Conservation (phyloP, 208 protist species). For the Naegleria gruberi region DNA sequence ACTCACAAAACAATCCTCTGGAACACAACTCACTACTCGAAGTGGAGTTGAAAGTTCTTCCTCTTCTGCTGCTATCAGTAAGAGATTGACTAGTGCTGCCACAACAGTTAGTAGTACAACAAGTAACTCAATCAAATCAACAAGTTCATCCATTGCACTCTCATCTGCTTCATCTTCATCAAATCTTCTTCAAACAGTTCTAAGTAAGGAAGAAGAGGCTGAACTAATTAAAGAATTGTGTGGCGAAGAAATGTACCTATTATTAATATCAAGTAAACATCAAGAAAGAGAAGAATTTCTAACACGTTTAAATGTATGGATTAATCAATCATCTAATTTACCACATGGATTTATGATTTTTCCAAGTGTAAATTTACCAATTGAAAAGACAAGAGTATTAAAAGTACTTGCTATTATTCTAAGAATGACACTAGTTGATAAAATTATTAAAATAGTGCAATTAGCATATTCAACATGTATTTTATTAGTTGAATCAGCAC, state of each 20-base stretch:
- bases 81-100: no score
- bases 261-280: background rate
- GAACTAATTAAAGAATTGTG: background rate
- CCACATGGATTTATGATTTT: slow-evolving; percentile 17
- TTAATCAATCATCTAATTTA: background rate
- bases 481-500: background rate
- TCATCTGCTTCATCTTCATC: background rate
- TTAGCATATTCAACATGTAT: background rate
- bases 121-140: no score
- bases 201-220: no score
- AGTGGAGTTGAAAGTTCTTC: no score
- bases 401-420: background rate
- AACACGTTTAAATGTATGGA: background rate
- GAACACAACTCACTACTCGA: no score
- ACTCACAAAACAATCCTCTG: no score
- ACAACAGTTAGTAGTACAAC: no score
- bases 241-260: background rate
- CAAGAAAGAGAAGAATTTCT: background rate
- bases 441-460: background rate
- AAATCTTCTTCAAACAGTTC: no score
- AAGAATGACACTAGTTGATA: background rate
- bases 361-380: background rate
- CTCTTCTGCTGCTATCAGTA: no score
- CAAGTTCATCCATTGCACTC: no score
- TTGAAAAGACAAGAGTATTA: background rate